Evolutionary conservation across 108 stramenopile genomes (phyloP).

Genomic region (Cyclotella baltica): DNA sequence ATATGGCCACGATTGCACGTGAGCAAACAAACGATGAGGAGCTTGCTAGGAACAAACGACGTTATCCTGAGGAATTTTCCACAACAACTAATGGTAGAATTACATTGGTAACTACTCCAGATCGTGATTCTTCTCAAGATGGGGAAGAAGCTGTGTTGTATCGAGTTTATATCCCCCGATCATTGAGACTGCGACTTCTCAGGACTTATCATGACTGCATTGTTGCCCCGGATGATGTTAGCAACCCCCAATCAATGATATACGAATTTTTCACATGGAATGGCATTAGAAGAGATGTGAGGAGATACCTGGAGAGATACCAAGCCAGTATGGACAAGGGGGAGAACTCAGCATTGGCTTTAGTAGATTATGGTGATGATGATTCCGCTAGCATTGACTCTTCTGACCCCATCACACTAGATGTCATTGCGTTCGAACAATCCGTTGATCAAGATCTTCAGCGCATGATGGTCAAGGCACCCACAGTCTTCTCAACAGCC

Average conservation of each 20-base stretch:
- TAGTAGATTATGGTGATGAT: constrained; percentile 10
- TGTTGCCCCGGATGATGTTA: constrained; percentile 27
- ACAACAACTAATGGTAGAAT: constrained; percentile 42
- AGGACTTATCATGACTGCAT: constrained; percentile 44
- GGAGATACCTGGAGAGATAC: constrained; percentile 23
- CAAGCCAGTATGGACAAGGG: constrained; percentile 29
- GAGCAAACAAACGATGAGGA: constrained; percentile 29
- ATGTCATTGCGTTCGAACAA: constrained; percentile 43
- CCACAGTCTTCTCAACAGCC: constrained; percentile 39
- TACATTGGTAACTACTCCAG: constrained; percentile 19
- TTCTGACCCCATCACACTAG: constrained; percentile 34
- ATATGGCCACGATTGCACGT: constrained; percentile 41
- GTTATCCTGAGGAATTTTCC: constrained; percentile 14
- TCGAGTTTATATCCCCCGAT: constrained; percentile 35
- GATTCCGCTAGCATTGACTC: constrained; percentile 21
- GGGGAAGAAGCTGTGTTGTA: neutral
- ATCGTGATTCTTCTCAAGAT: constrained; percentile 14
- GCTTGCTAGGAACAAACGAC: neutral
- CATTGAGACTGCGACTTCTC: constrained; percentile 22
- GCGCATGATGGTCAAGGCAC: constrained; percentile 31
- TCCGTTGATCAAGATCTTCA: constrained; percentile 17
- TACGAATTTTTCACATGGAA: constrained; percentile 45
- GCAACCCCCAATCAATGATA: constrained; percentile 36
- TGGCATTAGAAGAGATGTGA: constrained; percentile 28
- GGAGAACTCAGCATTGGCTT: constrained; percentile 25